Conservation (phyloP, 352 stramenopile species). For the Lagenidium sp. region DNA sequence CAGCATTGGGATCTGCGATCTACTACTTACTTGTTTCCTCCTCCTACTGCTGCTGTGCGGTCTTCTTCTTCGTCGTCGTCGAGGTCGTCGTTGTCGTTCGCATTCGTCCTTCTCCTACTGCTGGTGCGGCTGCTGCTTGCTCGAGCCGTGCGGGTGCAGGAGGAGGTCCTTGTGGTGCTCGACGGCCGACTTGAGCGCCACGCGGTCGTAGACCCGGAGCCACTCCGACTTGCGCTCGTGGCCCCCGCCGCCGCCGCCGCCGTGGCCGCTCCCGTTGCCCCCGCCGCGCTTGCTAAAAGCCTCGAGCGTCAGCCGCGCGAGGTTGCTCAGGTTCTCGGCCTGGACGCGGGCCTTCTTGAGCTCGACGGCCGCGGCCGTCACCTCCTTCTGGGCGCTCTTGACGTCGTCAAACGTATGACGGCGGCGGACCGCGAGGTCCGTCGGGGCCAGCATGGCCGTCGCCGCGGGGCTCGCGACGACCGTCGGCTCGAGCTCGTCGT, state of each 20-base stretch:
- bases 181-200: constrained; percentile 55
- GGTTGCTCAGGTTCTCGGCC: constrained; percentile 63
- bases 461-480: constrained; percentile 18
- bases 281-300: constrained; percentile 28
- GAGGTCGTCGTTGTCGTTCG: too few relatives aligned
- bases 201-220: constrained; percentile 56
- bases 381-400: constrained; percentile 62
- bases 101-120: too few relatives aligned
- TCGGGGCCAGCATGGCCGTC: constrained; percentile 15
- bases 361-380: constrained; percentile 49
- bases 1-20: background rate
- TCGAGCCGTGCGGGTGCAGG: background rate
- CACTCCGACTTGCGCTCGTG: constrained; percentile 24
- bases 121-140: background rate
- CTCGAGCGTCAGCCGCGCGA: constrained; percentile 61
- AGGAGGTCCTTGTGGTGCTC: constrained; percentile 58
- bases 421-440: constrained; percentile 46
- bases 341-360: constrained; percentile 67
- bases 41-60: too few relatives aligned
- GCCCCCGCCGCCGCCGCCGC: background rate
- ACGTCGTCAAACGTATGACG: constrained; percentile 79
- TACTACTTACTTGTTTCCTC: too few relatives aligned
- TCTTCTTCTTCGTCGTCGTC: too few relatives aligned
- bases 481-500: constrained; percentile 51
- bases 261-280: background rate